Base-by-base conservation (phyloP, 371 early-diverging fungal species). In the Mortierella polycephala region DNA sequence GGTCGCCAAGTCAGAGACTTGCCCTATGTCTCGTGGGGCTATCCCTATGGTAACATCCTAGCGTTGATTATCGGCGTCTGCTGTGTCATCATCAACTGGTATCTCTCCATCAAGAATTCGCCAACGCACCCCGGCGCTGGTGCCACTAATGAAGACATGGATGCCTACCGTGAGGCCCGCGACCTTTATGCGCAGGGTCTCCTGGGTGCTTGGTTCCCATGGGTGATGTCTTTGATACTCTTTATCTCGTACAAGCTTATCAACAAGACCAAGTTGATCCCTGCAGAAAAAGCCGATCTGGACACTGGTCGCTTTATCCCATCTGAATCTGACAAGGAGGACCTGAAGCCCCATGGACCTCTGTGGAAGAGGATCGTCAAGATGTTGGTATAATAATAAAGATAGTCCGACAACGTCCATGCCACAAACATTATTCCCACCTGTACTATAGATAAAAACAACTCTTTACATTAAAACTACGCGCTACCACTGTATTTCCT, bases 11-110 rank as follows among this genome's bases (percentile, higher is more conserved):
- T 90, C 57, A 64, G 71, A 9, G 92, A 90, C 41, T 81, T 96
- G 45, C 93, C 95, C 0, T 96, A 93, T 77, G 77, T 73, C 50
- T 90, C 95, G 1, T 87, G 89, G 52, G 76, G 88, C 5, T 93
- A 87, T 81, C 96, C 96, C 2, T 63, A 85, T 13, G 93, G 92
- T 5, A 91, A 91, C 45, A 82, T 91, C 53, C 82, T 90, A 60
- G 86, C 89, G 7, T 83, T 87, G 59, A 45, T 70, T 20, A 81
- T 90, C 10, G 85, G 89, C 58, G 40, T 63, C 13, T 81, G 89
- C 73, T 91, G 91, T 14, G 89, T 91, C 64, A 86, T 89, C 3
- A 89, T 84, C 30, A 73, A 71, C 37, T 70, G 82, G 14, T 86
- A 52, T 63, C 40, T 71, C 45, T 76, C 76, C 5, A 23, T 76